phyloP scores from a whole-genome alignment of 768 basidiomycete species.

The Mrakia gelida region DNA sequence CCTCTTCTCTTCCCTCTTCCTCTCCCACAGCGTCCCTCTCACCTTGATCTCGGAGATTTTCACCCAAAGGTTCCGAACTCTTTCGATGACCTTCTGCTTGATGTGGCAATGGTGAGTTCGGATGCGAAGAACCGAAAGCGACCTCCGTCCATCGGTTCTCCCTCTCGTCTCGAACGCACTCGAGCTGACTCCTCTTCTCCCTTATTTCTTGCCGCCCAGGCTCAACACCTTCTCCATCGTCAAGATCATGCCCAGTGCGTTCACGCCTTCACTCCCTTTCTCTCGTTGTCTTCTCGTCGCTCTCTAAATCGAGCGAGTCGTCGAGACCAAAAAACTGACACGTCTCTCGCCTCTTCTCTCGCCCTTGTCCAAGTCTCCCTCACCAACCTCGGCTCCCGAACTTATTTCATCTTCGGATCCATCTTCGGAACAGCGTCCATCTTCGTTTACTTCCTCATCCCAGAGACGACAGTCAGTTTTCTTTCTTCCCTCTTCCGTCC shows the following conservation, averaged over 20 bases:
- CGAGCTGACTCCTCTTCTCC: background rate
- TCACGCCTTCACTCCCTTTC: no score
- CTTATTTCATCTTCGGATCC: constrained; percentile 26
- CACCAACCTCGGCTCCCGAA: background rate
- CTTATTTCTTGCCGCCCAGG: background rate
- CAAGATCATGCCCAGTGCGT: constrained; percentile 22
- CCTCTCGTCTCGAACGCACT: no score
- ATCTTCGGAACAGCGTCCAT: constrained; percentile 5
- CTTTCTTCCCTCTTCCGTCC: background rate
- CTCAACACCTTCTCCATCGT: constrained; percentile 21
- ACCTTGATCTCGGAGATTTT: constrained; percentile 36
- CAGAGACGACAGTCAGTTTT: constrained; percentile 1
- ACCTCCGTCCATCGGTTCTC: no score
- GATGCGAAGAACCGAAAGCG: no score
- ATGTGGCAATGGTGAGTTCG: constrained; percentile 5
- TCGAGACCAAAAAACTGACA: no score
- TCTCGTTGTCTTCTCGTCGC: no score
- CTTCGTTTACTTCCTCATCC: constrained; percentile 22
- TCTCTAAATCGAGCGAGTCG: no score
- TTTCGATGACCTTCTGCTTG: constrained; percentile 29
- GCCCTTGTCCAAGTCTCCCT: background rate
- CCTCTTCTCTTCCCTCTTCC: background rate
- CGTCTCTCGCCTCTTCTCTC: no score
- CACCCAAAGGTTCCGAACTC: constrained; percentile 33
- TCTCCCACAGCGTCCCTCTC: constrained; percentile 1